Conservation (phyloP, 768 basidiomycete genomes). For the Macrolepiota dolichaula region DNA sequence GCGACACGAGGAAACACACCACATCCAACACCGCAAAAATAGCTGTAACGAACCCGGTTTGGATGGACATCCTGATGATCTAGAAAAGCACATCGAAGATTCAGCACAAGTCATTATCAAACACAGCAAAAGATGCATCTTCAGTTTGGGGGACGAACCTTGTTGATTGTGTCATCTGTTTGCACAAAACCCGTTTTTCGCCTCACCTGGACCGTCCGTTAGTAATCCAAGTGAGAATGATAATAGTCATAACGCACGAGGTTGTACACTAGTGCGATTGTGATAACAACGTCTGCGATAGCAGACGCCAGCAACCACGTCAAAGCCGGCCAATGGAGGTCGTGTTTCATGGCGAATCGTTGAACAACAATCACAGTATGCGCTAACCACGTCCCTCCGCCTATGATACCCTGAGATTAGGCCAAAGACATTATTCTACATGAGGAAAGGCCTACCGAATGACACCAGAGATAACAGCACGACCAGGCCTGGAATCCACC, state of each 20-base stretch:
- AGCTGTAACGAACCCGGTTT: conserved; percentile 27
- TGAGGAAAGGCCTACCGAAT: conserved; percentile 22
- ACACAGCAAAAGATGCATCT: conserved; percentile 10
- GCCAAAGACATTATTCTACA: neutral
- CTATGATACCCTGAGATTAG: conserved; percentile 15
- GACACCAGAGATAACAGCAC: conserved; percentile 24
- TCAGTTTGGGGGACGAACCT: conserved; percentile 16
- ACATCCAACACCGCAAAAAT: conserved; percentile 27
- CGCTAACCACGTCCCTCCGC: conserved; percentile 30
- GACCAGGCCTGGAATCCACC: conserved; percentile 24
- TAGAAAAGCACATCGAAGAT: neutral
- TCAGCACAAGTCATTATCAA: conserved; percentile 18
- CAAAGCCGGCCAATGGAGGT: conserved; percentile 29
- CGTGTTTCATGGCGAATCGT: conserved; percentile 24
- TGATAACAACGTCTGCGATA: conserved; percentile 45
- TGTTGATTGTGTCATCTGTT: conserved; percentile 32
- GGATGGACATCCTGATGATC: conserved; percentile 22
- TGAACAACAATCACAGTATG: conserved; percentile 22
- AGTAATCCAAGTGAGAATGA: neutral
- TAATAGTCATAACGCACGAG: conserved; percentile 29
- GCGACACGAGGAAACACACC: conserved; percentile 23
- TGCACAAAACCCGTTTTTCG: conserved; percentile 31
- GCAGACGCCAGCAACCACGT: conserved; percentile 44
- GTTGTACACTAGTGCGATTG: conserved; percentile 34
- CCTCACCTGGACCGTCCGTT: conserved; percentile 24